These are phyloP conservation scores for Eucalyptus sideroxylon DNA, from an alignment of 345 rosid genomes.

Conservation along the genomic window DNA sequence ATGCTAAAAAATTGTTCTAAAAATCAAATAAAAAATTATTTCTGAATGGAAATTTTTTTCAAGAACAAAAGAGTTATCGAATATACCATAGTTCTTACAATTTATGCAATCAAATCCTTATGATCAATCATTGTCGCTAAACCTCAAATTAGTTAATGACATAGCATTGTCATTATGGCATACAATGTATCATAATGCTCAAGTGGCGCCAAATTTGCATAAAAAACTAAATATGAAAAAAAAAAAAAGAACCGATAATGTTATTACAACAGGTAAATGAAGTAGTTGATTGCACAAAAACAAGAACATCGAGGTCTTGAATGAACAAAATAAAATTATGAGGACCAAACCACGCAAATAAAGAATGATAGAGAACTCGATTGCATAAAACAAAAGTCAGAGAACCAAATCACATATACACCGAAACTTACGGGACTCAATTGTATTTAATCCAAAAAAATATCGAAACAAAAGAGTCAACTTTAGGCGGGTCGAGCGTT, in stretches of 20 bases:
- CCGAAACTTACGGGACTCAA: neutral
- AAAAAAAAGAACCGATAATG: neutral
- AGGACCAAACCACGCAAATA: neutral
- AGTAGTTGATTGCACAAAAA: neutral
- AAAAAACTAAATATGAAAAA: neutral
- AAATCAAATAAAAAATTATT: no score
- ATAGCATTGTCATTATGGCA: neutral
- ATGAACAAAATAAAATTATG: neutral
- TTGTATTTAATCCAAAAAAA: neutral
- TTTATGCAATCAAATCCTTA: neutral
- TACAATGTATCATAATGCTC: neutral
- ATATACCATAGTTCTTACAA: fast-evolving
- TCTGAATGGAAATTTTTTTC: fast-evolving
- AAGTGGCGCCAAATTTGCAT: neutral
- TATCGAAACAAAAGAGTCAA: neutral
- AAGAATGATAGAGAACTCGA: neutral
- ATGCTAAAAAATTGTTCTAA: fast-evolving
- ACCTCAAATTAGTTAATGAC: neutral
- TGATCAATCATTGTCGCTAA: fast-evolving
- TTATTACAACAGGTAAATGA: neutral
- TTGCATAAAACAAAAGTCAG: neutral
- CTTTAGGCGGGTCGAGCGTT: neutral
- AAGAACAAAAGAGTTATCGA: no score
- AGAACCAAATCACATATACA: neutral
- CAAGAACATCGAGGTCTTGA: neutral